These are phyloP conservation scores for Trichoderma sp. DNA, from an alignment of 2,329 filamentous ascomycete genomes.

Conservation along the genomic window DNA sequence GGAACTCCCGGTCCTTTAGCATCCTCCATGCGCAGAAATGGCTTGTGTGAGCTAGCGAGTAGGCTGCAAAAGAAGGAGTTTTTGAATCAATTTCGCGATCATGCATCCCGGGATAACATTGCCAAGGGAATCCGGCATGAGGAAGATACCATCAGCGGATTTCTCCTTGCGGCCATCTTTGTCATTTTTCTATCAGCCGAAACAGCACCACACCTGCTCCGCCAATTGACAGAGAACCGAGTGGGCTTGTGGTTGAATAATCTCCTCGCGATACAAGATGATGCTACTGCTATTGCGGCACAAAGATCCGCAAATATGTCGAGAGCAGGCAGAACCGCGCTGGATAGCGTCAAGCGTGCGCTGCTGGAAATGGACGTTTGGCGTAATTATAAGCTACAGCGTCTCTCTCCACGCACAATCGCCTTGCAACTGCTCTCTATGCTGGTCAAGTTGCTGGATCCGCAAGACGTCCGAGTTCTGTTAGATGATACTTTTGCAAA, in stretches of 20 bases:
- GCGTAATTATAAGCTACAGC: constrained; percentile 49
- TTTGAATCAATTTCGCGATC: constrained; percentile 67
- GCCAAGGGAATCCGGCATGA: constrained; percentile 60
- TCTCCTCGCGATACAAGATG: constrained; percentile 51
- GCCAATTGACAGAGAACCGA: constrained; percentile 54
- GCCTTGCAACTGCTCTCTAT: constrained; percentile 61
- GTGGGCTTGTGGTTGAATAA: constrained; percentile 53
- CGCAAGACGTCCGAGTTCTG: constrained; percentile 29
- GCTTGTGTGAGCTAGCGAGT: constrained; percentile 57
- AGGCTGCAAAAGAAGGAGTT: constrained; percentile 63
- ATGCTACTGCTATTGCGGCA: constrained; percentile 59
- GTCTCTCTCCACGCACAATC: constrained; percentile 61
- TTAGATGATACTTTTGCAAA: constrained; percentile 30
- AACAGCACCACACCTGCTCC: constrained; percentile 57
- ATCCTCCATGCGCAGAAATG: constrained; percentile 54
- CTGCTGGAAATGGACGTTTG: constrained; percentile 58
- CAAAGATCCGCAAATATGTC: constrained; percentile 69
- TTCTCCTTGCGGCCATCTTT: constrained; percentile 62
- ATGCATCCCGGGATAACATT: constrained; percentile 67
- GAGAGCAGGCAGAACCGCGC: constrained; percentile 55
- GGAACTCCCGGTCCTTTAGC: constrained; percentile 47
- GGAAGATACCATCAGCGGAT: constrained; percentile 59
- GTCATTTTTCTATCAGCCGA: constrained; percentile 59
- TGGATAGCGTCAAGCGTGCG: constrained; percentile 53
- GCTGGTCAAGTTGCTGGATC: constrained; percentile 31